Base-by-base conservation (phyloP, 345 rosid species). In the Lumnitzera littorea region DNA sequence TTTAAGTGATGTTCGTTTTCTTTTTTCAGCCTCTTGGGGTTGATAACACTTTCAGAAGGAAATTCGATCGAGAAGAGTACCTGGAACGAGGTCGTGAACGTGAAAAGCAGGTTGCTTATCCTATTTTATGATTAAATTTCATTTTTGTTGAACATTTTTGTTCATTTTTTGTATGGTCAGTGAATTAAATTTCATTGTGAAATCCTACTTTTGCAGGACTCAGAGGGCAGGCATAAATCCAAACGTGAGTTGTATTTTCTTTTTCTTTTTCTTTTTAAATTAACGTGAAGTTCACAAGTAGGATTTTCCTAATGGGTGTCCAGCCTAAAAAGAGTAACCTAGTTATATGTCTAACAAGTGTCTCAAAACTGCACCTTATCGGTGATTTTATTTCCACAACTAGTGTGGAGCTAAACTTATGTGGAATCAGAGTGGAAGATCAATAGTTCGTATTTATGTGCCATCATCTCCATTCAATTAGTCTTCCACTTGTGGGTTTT, bases 1-100 rank as follows among this genome's bases (percentile, higher is more conserved):
- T 50, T 43, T 50, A 14, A n/a, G 15, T 2, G 12, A 31, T 25
- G 24, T 24, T 8, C 15, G 47, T 23, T 3, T 24, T 13, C 15
- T 12, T 53, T 63, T 4, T 68, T 74, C 52, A 88, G 99, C 24
- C 76, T 51, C 59, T 29, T 60, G 96, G 88, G 50, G 84, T 90
- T 41, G 97, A 90, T 64, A 90, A 89, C 70, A 89, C 97, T 6
- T 94, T 90, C 71, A 76, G 97, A 62, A 78, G 86, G 66, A 90
- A 86, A 63, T 80, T 94, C 65, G 97, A 94, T 60, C 67, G 73
- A 24, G 99, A 94, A 65, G 96, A 84, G 80, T 81, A 66, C 67
- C 70, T 74, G 31, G 91, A 94, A 66, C 91, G 95, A 23, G 96
- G 96, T 60, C 96, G 97, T 15, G 85, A 86, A 63, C 96, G 96